Base-by-base conservation (phyloP, 805 yeast species). In the Kuraishia borneana region DNA sequence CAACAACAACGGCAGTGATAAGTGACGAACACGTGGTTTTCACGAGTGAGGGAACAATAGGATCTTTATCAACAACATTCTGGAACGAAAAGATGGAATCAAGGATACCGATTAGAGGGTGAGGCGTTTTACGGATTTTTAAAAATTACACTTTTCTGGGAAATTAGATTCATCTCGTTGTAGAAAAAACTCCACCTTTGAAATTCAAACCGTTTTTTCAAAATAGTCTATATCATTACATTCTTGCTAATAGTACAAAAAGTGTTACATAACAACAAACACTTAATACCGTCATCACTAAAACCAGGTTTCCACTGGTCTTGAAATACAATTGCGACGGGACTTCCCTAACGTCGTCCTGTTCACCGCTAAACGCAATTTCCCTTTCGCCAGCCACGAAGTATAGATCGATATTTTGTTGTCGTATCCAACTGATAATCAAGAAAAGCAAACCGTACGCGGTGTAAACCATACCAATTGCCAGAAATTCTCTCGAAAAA, bases 391-490 rank as follows among this genome's bases (percentile, higher is more conserved):
- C 33, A 41, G 48, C 45, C 12, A 50, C 41, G 30, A 53, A 54
- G 37, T 57, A 57, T 5, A 56, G 32, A 39, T 58, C 61, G 28
- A 54, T 39, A 33, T 51, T 53, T 14, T 38, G 42, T 7, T 54
- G 47, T 32, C 62, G 36, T 2, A 54, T 32, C 22, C 62, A 43
- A 1, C 71, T 59, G 8, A 70, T 52, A 0, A 56, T 22, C 20
- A 69, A 58, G 4, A 70, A 48, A 39, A 67, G 30, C 26, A 63
- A 40, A 2, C 85, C 83, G 44, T 78, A 78, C 1, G 70, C 52
- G 2, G 82, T 76, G 47, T 73, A 80, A 0, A 78, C 69, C 0
- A 76, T 61, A 1, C 87, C 89, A 8, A 82, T 61, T 1, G 81
- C 75, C 34, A 78, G 54, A 48, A 79, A 81, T 43, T 76, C 83